These are phyloP conservation scores for Boechera retrofracta DNA, from an alignment of 345 rosid species.

Conservation along the genomic window DNA sequence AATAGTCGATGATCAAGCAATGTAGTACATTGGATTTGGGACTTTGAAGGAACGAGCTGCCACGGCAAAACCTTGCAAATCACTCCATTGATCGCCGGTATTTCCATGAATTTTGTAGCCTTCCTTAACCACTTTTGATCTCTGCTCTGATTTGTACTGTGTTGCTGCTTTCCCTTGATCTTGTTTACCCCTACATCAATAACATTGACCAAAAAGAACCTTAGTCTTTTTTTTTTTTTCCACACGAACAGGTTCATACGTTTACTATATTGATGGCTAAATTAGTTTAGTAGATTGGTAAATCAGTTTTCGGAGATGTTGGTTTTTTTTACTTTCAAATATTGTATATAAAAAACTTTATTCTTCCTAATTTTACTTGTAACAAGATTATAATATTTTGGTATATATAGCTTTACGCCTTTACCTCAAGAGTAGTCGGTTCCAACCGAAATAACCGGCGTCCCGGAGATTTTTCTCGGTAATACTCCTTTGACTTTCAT, in stretches of 20 bases:
- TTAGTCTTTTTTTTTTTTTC: not conserved
- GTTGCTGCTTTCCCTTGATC: constrained; percentile 68
- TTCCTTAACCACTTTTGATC: constrained; percentile 56
- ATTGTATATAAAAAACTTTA: not conserved
- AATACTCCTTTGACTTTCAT: constrained; percentile 61
- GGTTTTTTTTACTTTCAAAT: too few species aligned
- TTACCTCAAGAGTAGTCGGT: constrained; percentile 79
- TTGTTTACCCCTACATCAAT: constrained; percentile 48
- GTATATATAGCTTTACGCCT: not conserved
- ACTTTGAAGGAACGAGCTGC: constrained; percentile 76
- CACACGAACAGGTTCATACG: not conserved
- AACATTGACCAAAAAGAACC: not conserved
- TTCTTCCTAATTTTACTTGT: not conserved
- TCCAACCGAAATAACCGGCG: constrained; percentile 71
- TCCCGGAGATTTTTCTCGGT: constrained; percentile 57
- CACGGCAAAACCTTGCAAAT: constrained; percentile 66
- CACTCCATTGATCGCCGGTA: constrained; percentile 97
- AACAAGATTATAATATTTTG: not conserved
- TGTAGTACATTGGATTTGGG: constrained; percentile 81
- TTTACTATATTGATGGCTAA: constrained; percentile 10
- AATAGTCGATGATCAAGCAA: constrained; percentile 42
- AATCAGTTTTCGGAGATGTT: not conserved
- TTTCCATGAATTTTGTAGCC: constrained; percentile 74
- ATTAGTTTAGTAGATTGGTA: not conserved
- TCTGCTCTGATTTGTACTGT: constrained; percentile 71